Evolutionary conservation across 768 basidiomycete species (phyloP).

Genomic region (Psilocybe cubensis): DNA sequence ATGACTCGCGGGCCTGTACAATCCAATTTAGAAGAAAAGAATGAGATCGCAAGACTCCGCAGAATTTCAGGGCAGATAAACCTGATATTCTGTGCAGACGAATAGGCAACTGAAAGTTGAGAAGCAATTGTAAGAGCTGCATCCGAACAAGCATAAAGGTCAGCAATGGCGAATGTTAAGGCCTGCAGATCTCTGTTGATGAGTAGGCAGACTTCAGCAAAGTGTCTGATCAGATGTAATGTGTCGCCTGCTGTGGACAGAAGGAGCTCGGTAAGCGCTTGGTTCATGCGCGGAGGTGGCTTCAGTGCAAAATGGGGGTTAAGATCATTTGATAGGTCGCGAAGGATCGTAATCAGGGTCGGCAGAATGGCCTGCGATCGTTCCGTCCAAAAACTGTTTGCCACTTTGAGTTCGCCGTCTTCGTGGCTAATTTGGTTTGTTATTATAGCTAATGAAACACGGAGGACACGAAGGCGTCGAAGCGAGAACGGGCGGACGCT

Average conservation of each 20-base stretch:
- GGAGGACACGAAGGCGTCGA: conserved; percentile 58
- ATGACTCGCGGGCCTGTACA: conserved; percentile 52
- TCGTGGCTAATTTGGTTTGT: conserved; percentile 49
- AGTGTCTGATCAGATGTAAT: conserved; percentile 49
- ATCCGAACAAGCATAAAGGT: conserved; percentile 61
- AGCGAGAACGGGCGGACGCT: conserved; percentile 54
- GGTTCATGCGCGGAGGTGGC: conserved; percentile 38
- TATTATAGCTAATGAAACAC: conserved; percentile 65
- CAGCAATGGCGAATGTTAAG: conserved; percentile 47
- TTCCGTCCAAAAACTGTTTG: conserved; percentile 66
- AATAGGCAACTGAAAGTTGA: conserved; percentile 37
- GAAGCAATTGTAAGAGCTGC: conserved; percentile 45
- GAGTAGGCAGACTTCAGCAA: conserved; percentile 51
- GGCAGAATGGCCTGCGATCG: conserved; percentile 58
- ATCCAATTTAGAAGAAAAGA: conserved; percentile 33
- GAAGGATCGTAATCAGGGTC: conserved; percentile 56
- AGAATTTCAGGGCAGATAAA: conserved; percentile 57
- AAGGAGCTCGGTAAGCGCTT: conserved; percentile 53
- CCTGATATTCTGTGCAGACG: conserved; percentile 47
- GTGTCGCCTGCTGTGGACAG: conserved; percentile 59
- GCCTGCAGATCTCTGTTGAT: conserved; percentile 52
- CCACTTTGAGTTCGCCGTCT: conserved; percentile 55
- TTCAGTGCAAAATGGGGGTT: conserved; percentile 52
- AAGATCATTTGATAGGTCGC: conserved; percentile 55
- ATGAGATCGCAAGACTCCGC: conserved; percentile 39